Base-by-base conservation (phyloP, 768 basidiomycete species). In the Mycena vitilis region DNA sequence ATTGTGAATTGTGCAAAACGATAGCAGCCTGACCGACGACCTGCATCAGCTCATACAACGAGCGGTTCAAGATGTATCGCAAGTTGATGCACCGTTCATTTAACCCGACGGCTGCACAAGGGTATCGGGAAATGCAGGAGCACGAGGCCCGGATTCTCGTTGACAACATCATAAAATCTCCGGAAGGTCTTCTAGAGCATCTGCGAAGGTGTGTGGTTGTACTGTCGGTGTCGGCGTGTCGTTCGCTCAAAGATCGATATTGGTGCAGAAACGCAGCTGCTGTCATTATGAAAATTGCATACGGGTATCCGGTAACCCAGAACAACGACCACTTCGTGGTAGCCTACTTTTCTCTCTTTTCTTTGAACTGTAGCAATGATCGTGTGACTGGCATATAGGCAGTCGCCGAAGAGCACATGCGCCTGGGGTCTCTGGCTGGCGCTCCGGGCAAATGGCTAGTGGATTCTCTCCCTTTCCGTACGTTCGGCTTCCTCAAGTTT, bases 391-490 rank as follows among this genome's bases (percentile, higher is more conserved):
- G 40, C 40, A 11, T 15, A 15, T 40, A 40, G 40, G 44, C 16
- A 18, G 15, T 45, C 44, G 44, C 44, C 18, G 44, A 45, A 45
- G 44, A 18, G 18, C 15, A 20, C 18, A 45, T 45, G 44, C 13
- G 44, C 13, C 2, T 45, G 1, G 42, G 65, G 1, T 66, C 65
- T 9, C 8, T 63, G 4, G 65, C 38, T 1, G 62, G 49, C 9
- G 65, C 58, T 22, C 76, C 79, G 2, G 83, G 82, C 0, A 76
- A 78, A 23, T 84, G 76, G 58, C 51, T 82, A 63, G 81, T 83
- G 22, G 82, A 83, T 60, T 59, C 82, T 12, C 30, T 66, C 20
- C 59, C 63, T 15, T 40, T 60, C 78, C 80, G 83, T 72, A 72
- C 70, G 55, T 66, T 20, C 38, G 1, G 18, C 12, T 11, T 38